Evolutionary conservation across 768 basidiomycete species (phyloP), one percentile per base, ranked within the genome.

Genomic region (Russula sp.): DNA sequence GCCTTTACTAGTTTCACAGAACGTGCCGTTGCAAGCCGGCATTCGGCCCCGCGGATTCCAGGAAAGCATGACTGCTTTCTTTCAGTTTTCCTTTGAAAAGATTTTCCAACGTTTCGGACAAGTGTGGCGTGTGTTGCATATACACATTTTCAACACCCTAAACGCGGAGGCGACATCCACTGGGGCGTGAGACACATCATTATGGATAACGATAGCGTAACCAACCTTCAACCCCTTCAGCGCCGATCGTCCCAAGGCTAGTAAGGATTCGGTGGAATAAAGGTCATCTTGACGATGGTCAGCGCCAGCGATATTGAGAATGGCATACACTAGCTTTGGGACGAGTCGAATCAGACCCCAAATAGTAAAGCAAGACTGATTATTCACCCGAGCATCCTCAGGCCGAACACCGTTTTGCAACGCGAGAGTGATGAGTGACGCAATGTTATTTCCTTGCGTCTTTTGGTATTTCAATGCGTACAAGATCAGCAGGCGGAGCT

Each of bases 131-230:
- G 69, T 98, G 97, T 68, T 98, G 97, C 59, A 93, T 99, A 72
- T 98, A 99, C 16, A 98, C 95, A 69, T 99, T 99, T 75, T 99
- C 97, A 5, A 98, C 96, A 2, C 97, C 97, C 92, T 95, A n/a
- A 2, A 58, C 4, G 65, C 38, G 39, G 29, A 47, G 25, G 25
- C 25, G 3, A 29, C 25, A 29, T 29, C 25, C 25, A 29, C 25
- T 29, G 25, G 25, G 35, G 63, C 54, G 36, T 43, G 38, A 36
- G 60, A 70, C 47, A 65, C 51, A 22, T n/a, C 50, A 29, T 18
- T 25, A 41, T n/a, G 20, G 38, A n/a, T 7, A 36, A 22, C 38
- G 34, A 8, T 18, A 8, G 13, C 43, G 35, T 16, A 22, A 65
- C 75, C 36, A 58, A 92, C 93, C 81, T 97, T 97, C 50, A 99